Base-by-base conservation (phyloP, 352 stramenopile species). In the Phytopythium helicoides region DNA sequence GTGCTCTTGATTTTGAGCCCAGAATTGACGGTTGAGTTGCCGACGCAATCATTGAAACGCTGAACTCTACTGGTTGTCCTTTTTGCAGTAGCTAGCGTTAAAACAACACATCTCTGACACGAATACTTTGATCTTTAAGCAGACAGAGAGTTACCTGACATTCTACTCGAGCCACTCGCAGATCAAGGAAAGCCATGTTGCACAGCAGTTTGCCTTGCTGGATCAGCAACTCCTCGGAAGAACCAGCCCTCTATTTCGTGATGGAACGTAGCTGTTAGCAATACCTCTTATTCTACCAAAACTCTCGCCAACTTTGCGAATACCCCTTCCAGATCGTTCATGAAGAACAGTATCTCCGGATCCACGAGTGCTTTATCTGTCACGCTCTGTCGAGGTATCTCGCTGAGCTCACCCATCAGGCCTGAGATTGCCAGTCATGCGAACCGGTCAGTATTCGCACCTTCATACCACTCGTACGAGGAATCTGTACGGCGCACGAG, bases 261-360 rank as follows among this genome's bases (percentile, higher is more conserved):
- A 10, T 18, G 14, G 11, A 11, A 52, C 19, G 28, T 8, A 21
- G 7, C 23, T 39, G 3, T 8, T 47, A 9, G 15, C 34, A 5
- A 31, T 48, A 18, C 15, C 44, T 37, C 11, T 38, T 9, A 4
- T 8, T 18, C 3, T 44, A 42, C 16, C 10, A 35, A 22, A 14
- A 0, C 12, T 45, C n/a, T 39, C 1, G 0, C 18, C 0, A n/a
- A 35, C 26, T 28, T 34, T 0, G 12, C 41, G 21, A 9, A 34
- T 39, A 89, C 79, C 40, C 73, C 68, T 35, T 86, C 76, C 2
- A 89, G 54, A 21, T 87, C 79, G 48, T 81, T 89, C 79, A 87
- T 84, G 52, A 89, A 87, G 44, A 89, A 89, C 21, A 89, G 52
- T 31, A 89, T 74, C 45, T 89, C 76, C 10, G 79, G 40, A 42